phyloP scores from a whole-genome alignment of 2,329 filamentous ascomycete genomes.

The Colletotrichum orbiculare region DNA sequence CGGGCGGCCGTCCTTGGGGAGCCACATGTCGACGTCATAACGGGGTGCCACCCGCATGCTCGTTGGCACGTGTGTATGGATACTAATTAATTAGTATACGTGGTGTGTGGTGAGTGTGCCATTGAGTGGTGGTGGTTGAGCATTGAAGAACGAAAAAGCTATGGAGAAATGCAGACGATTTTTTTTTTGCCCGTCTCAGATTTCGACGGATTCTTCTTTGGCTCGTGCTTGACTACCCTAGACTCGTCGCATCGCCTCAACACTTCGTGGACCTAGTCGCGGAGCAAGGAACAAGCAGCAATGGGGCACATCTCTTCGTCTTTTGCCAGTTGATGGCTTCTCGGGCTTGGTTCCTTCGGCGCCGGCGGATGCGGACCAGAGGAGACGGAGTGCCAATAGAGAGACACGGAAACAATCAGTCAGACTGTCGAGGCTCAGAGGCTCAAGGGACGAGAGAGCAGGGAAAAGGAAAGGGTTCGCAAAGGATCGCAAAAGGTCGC shows the following conservation, averaged over 20 bases:
- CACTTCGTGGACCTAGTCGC: conserved; percentile 7
- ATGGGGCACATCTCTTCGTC: conserved; percentile 24
- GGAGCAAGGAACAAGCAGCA: conserved; percentile 19
- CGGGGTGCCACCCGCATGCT: conserved; percentile 15
- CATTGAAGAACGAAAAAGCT: not conserved
- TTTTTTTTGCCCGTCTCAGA: conserved; percentile 18
- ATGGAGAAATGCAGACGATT: conserved; percentile 27
- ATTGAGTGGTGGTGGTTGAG: conserved; percentile 31
- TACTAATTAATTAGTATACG: too few species aligned
- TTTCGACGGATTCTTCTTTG: conserved; percentile 14
- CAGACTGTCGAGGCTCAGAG: not conserved
- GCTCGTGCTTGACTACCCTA: not conserved
- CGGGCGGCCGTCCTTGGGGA: conserved; percentile 11
- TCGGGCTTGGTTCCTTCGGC: conserved; percentile 12
- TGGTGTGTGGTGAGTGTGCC: conserved; percentile 1
- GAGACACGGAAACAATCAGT: not conserved
- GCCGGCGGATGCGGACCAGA: conserved; percentile 10
- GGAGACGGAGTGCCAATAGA: not conserved
- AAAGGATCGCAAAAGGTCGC: too few species aligned
- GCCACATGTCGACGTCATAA: conserved; percentile 33
- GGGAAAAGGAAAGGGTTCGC: not conserved
- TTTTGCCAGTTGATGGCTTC: conserved; percentile 10
- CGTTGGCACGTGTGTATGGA: too few species aligned
- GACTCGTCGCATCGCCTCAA: conserved; percentile 6
- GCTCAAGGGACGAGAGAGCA: not conserved